Evolutionary conservation across 352 stramenopile genomes (phyloP), one percentile per base, ranked within the genome.

Genomic region (Pythium rhizo-oryzae): DNA sequence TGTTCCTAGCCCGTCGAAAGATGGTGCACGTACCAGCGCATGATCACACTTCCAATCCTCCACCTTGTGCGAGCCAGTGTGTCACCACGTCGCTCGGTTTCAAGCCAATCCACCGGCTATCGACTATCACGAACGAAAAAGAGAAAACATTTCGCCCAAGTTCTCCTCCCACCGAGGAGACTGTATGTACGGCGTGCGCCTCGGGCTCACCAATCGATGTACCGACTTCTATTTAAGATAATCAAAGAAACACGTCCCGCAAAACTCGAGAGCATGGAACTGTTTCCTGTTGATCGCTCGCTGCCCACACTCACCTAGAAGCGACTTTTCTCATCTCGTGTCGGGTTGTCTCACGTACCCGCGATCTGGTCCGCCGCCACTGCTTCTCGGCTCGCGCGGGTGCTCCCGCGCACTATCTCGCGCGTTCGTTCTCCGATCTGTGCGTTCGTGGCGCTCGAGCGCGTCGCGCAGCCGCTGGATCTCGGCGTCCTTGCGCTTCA

Each of bases 401-500:
- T 24, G 12, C 0, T 62, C 56, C 6, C 56, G 44, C 25, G 44
- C 16, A 37, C 16, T 37, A 11, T 62, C 41, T 7, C 53, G 62
- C 19, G 33, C 9, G 4, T 35, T 21, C 18, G 61, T 13, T 18
- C 37, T 24, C 25, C 55, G 12, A 11, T 58, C 33, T 2, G 28
- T 6, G 8, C 62, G 57, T 43, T 66, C 62, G 16, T 59, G 58
- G 16, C 24, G 53, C 50, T 84, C 72, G n/a, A 92, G 61, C 47
- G 71, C 74, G 24, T 81, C 78, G 21, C 87, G 81, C 25, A 95
- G 72, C 0, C 80, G 76, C 65, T 85, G 76, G 65, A 95, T 93
- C 65, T 93, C 81, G 35, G 82, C 86, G 59, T 92, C 84, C 67
- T 95, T 95, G 54, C 87, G 87, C 43, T 77, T 75, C 49, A 95